Conservation (phyloP, 345 rosid species). For the Zanthoxylum bungeanum region DNA sequence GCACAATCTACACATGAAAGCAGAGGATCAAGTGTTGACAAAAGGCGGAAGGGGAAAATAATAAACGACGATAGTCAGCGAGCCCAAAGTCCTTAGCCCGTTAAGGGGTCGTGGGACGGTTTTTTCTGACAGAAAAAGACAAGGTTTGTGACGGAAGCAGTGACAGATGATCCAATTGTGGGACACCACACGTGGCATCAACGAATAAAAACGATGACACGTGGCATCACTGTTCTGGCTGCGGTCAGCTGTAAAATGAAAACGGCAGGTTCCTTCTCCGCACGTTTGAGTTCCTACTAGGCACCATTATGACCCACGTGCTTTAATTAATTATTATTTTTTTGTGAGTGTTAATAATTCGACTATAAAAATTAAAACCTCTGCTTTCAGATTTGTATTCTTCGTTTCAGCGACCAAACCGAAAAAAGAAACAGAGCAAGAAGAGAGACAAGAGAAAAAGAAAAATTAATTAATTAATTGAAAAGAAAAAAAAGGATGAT, state of each 20-base stretch:
- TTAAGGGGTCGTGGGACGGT: too few relatives aligned
- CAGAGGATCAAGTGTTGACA: background rate
- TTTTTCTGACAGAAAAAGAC: background rate
- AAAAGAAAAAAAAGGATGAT: constrained; percentile 11
- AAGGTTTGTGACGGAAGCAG: constrained; percentile 31
- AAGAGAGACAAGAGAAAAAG: background rate
- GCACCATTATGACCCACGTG: background rate
- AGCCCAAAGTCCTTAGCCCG: too few relatives aligned
- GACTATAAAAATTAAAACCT: constrained; percentile 9
- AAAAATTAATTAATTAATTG: background rate
- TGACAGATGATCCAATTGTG: constrained; percentile 16
- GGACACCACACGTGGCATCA: background rate
- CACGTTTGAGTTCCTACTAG: background rate
- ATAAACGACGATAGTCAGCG: background rate
- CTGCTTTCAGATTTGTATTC: background rate
- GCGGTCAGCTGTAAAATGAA: constrained; percentile 1
- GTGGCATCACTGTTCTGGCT: background rate
- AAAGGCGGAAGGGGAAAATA: background rate
- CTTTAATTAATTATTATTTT: background rate
- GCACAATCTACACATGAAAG: too few relatives aligned
- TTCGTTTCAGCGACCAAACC: background rate
- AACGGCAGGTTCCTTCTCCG: background rate
- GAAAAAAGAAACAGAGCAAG: background rate
- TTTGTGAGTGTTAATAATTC: background rate
- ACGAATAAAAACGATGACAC: background rate